Evolutionary conservation across 495 filamentous ascomycete species (phyloP), one percentile per base, ranked within the genome.

Genomic region (Aspergillus heteromorphus): DNA sequence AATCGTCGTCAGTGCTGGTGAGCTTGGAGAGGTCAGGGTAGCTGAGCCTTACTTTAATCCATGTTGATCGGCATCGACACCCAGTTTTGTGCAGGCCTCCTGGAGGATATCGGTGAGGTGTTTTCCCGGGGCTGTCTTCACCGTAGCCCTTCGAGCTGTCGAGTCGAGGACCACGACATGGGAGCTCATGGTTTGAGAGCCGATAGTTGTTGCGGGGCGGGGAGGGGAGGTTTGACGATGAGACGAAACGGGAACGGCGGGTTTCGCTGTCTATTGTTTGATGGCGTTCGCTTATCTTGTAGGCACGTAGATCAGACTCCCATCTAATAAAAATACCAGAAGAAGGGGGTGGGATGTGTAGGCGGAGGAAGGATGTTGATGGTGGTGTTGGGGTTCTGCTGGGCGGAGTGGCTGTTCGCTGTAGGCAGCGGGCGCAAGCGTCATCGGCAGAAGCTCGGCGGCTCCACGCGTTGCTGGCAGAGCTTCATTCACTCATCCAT

Each of bases 161-260:
- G 85, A 79, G 65, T 92, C 87, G 42, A 96, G 80, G 34, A 98
- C 88, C 57, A 92, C 85, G 53, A 98, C 88, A 67, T 93, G 88
- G 30, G 92, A 87, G 55, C 89, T 85, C 89, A 96, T 96, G 58
- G 55, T 74, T 49, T 43, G 54, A 57, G 51, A 53, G 55, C 27
- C 19, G 53, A 48, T 48, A 53, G n/a, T 7, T 27, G 64, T 58
- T 61, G 65, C 65, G 63, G 66, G 60, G 60, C 56, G 45, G 38
- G 6, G 47, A 40, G 18, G 6, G 43, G 34, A 47, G 45, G 34
- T 48, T 42, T 27, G 45, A 45, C 25, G 34, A 45, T 25, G 6
- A 30, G 43, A 18, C 41, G 17, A 20, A 30, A 23, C 17, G 14
- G 25, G 48, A 14, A 47, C 13, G 9, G 41, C 3, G 30, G 30